Base-by-base conservation (phyloP, 805 yeast genomes). In the Wickerhamomyces bisporus region DNA sequence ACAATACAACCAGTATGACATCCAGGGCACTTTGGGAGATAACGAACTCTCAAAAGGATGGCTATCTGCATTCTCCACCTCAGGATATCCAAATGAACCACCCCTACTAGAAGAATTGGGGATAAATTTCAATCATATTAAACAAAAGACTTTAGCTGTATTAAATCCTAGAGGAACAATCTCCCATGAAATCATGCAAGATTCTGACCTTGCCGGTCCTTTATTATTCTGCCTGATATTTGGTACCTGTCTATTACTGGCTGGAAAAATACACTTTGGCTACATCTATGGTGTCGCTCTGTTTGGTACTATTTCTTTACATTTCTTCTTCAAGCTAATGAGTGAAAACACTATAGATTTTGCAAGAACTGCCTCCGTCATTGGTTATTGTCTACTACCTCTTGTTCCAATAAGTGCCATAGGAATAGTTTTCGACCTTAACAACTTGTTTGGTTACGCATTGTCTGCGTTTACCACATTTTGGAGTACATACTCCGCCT, bases 251-350 rank as follows among this genome's bases (percentile, higher is more conserved):
- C 66, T 93, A 38, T 65, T 91, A 35, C 68, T 89, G 31, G 81
- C 95, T 1, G 98, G 98, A 5, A 93, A 91, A 60, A 85, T 91
- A 13, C 98, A 93, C 60, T 93, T 93, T 58, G 98, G 98, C 2
- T 93, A 93, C 60, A 85, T 93, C 35, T 93, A 93, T 55, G 98
- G 98, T 28, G 95, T 93, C 30, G 98, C 96, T 0, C 64, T 93
- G 30, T 79, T 91, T 50, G 98, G 98, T 14, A 83, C 95, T 2
- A 57, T 86, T 13, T 79, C 95, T 24, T 74, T 88, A 47, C 97
- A 89, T 62, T 75, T 76, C 50, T 68, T 93, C 42, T 83, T 94
- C 60, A 88, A 84, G 58, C 68, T 87, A 44, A 93, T 93, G 98
- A 79, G 95, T 40, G 75, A 73, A 39, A 43, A 47, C 2, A 45